Base-by-base conservation (phyloP, 306 rosid genomes). In the Mimosa pudica region DNA sequence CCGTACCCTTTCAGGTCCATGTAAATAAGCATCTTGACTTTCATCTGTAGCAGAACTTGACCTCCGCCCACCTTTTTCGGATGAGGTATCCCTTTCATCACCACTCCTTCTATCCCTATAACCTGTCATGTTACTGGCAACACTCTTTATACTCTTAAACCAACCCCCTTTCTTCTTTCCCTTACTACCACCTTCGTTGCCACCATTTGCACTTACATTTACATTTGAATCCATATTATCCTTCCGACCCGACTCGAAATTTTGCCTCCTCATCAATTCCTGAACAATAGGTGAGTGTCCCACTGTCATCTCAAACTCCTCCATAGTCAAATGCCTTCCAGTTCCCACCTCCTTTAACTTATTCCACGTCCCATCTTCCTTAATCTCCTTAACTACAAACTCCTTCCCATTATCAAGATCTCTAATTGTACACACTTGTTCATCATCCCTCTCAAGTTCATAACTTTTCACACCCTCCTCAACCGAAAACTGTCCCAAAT, bases 271-370 rank as follows among this genome's bases (percentile, higher is more conserved):
- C 99, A 93, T 96, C 18, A 96, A 80, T 61, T 96, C 99, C 76
- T 91, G 98, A n/a, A 96, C 99, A 70, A 96, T 96, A 10, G 98
- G 99, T 1, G 99, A 96, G 62, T 93, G 96, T 2, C 99, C 99
- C 7, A 96, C 97, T 7, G 97, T 89, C 90, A 91, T 93, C 88
- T 96, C 93, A 38, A 96, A 96, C 82, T 96, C 99, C 90, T 96
- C 99, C 97, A 93, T 88, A 0, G 99, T 96, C 89, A 93, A 85
- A 79, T 95, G 97, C 80, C 92, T 88, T 18, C 97, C 99, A 1
- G 99, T 95, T 16, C 89, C 93, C 4, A 95, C 97, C 72, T 95
- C 99, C 82, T 90, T 90, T 2, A 95, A 80, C 76, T 92, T 89
- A 71, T 95, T 81, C 89, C 90, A 87, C 84, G 60, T 89, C 13